These are phyloP conservation scores for Eucalyptus regnans DNA, from an alignment of 345 rosid species.

Conservation along the genomic window DNA sequence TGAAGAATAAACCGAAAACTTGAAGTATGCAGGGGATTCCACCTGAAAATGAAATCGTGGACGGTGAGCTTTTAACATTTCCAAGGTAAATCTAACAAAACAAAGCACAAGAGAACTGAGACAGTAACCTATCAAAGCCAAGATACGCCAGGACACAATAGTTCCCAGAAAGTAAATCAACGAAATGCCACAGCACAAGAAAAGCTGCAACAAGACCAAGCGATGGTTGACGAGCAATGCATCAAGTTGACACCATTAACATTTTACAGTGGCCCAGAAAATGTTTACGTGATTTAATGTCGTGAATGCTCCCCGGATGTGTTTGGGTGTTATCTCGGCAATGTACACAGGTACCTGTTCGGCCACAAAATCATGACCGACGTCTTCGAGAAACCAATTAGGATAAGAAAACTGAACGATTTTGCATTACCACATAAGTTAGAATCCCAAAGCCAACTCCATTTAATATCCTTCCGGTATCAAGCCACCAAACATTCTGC, in stretches of 20 bases:
- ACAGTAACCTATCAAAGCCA: slow-evolving; percentile 4
- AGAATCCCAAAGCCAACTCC: slow-evolving; percentile 19
- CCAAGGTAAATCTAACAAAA: not conserved
- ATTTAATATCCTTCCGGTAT: slow-evolving; percentile 15
- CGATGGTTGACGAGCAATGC: not conserved
- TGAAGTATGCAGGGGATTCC: slow-evolving; percentile 1
- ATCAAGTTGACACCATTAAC: not conserved
- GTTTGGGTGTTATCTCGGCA: slow-evolving; percentile 6
- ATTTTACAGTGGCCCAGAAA: too few species aligned
- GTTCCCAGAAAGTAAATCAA: not conserved
- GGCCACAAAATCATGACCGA: not conserved
- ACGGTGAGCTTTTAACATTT: not conserved
- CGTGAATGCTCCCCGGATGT: slow-evolving; percentile 5
- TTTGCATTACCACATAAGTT: slow-evolving; percentile 15
- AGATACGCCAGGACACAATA: slow-evolving; percentile 1
- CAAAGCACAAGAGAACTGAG: not conserved
- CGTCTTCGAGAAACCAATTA: not conserved
- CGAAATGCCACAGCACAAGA: not conserved
- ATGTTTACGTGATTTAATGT: not conserved
- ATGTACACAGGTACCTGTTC: not conserved
- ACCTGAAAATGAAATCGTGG: not conserved
- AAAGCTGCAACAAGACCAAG: not conserved
- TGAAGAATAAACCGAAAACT: slow-evolving; percentile 7
- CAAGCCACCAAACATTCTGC: slow-evolving; percentile 15
- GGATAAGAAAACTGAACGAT: not conserved